Base-by-base conservation (phyloP, 2,329 filamentous ascomycete species). In the Cladosporium cucumerinum region DNA sequence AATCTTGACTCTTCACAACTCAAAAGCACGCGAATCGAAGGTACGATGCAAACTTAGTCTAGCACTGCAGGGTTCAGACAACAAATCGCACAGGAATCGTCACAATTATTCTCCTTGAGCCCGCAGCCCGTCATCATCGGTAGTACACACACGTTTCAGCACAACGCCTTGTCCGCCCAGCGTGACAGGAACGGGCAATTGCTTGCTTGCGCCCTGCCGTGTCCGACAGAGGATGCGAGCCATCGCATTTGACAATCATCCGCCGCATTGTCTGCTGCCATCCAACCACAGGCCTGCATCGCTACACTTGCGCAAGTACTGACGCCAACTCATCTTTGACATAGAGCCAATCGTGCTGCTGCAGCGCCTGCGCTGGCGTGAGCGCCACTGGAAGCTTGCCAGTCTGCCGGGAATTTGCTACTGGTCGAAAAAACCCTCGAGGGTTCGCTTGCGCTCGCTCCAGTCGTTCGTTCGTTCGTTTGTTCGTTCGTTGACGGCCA, bases 71-170 rank as follows among this genome's bases (percentile, higher is more conserved):
- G n/a, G 16, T 10, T 10, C 25, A 30, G 26, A 21, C 51, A n/a
- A 18, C 14, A 26, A 16, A 32, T 54, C 25, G 26, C 51, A 32
- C 51, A 28, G 51, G 51, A 10, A 21, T 52, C 18, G 26, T 46
- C 39, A 39, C 36, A 21, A 21, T 21, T 46, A n/a, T 46, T 46
- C 39, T 46, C 39, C 39, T 21, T 21, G 39, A 46, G 39, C 39
- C 39, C 39, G 39, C 39, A 46, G 39, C 39, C 39, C 39, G 39
- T 46, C 39, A 46, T 23, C 26, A 8, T 30, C 36, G 7, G 57
- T 60, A 18, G 57, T 60, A 60, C 57, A 52, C 57, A 52, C 28
- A 28, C 48, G 59, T 61, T 61, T 61, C 59, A 61, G 46, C 49
- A 32, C 4, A 7, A 18, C 54, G 54, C 54, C 54, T 57, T 32